phyloP scores from a whole-genome alignment of 805 yeast species.

The Vanderwaltozyma yarrowii region DNA sequence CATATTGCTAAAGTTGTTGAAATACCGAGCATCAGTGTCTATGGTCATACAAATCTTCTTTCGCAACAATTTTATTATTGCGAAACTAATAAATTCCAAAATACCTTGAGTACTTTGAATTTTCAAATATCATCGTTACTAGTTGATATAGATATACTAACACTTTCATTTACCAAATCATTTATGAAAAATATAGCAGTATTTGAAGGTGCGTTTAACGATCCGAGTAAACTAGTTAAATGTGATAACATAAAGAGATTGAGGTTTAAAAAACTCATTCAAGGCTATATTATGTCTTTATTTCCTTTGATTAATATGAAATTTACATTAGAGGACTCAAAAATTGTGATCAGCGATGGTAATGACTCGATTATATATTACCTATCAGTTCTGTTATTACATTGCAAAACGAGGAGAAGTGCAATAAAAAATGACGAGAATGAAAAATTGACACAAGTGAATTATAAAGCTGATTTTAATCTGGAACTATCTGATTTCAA shows the following conservation, averaged over 20 bases:
- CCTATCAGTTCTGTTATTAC: constrained; percentile 21
- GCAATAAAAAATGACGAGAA: constrained; percentile 4
- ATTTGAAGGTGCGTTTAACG: constrained; percentile 12
- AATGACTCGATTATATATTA: constrained; percentile 23
- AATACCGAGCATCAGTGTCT: constrained; percentile 31
- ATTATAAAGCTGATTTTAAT: constrained; percentile 12
- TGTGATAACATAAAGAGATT: constrained; percentile 1
- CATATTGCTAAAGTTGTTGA: constrained; percentile 20
- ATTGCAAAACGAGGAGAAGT: constrained; percentile 15
- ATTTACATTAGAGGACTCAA: constrained; percentile 33
- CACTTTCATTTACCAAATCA: constrained; percentile 29
- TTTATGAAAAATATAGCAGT: constrained; percentile 23
- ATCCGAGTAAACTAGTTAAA: constrained; percentile 6
- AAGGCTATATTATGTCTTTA: constrained; percentile 9
- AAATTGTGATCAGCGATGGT: constrained; percentile 26
- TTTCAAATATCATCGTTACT: constrained; percentile 36
- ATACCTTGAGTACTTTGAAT: constrained; percentile 29
- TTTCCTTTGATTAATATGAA: constrained; percentile 30
- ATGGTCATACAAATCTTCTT: constrained; percentile 32
- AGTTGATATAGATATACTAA: constrained; percentile 34
- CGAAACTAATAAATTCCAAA: constrained; percentile 13
- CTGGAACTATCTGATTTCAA: constrained; percentile 17
- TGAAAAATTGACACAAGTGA: constrained; percentile 4
- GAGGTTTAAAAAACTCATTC: constrained; percentile 3
- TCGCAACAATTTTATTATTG: constrained; percentile 28